Conservation (phyloP, 2,329 filamentous ascomycete species). For the Sclerotinia borealis region DNA sequence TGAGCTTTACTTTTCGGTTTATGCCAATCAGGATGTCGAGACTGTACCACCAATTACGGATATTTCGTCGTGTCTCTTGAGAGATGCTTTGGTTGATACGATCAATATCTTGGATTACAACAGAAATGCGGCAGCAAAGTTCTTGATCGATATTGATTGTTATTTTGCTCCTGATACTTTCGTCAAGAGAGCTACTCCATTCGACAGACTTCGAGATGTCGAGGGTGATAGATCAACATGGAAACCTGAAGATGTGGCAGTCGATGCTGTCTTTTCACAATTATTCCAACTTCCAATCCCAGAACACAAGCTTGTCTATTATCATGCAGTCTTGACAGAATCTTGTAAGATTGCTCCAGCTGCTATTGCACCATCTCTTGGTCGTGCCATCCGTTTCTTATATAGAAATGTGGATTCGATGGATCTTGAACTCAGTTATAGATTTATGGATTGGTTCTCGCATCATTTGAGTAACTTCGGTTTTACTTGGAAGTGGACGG, state of each 20-base stretch:
- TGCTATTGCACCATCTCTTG: constrained; percentile 91
- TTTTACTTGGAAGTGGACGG: constrained; percentile 98
- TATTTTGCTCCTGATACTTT: constrained; percentile 90
- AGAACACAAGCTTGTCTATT: constrained; percentile 94
- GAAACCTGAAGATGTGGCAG: constrained; percentile 95
- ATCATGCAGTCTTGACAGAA: constrained; percentile 90
- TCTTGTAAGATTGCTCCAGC: constrained; percentile 92
- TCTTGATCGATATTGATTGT: constrained; percentile 88
- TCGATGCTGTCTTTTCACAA: constrained; percentile 97
- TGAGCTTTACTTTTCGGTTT: constrained; percentile 91
- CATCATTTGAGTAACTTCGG: constrained; percentile 98
- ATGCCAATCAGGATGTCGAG: constrained; percentile 76
- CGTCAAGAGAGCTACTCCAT: constrained; percentile 85
- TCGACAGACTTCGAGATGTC: constrained; percentile 75
- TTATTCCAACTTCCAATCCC: constrained; percentile 80
- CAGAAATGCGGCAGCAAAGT: constrained; percentile 77
- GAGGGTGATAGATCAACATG: constrained; percentile 66
- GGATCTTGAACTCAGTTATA: constrained; percentile 78
- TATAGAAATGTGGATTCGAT: constrained; percentile 77
- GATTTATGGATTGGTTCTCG: constrained; percentile 96
- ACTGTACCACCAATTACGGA: constrained; percentile 74
- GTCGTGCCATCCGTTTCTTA: constrained; percentile 84
- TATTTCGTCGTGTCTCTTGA: constrained; percentile 75
- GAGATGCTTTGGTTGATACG: constrained; percentile 82
- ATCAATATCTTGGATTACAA: constrained; percentile 95